Conservation (phyloP, 345 rosid genomes). For the Mangifera indica region DNA sequence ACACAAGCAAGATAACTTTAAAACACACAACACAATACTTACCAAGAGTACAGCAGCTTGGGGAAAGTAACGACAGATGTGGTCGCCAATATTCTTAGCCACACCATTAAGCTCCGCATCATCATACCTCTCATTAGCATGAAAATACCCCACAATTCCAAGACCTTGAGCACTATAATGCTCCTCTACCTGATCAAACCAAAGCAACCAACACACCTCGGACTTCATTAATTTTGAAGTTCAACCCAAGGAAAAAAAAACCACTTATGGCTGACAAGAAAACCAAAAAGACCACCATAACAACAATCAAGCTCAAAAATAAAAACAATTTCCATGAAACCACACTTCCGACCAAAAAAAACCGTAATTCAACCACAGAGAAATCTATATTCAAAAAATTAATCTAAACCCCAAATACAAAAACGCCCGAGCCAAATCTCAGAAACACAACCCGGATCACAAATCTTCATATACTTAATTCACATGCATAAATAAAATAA, state of each 20-base stretch:
- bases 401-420: not conserved
- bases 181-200: slow-evolving; percentile 67
- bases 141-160: slow-evolving; percentile 83
- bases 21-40: slow-evolving; percentile 15
- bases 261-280: not conserved
- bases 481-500: not conserved
- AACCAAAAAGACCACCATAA: not conserved
- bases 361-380: not conserved
- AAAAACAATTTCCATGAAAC: not conserved
- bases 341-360: not conserved
- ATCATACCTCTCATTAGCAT: slow-evolving; percentile 89
- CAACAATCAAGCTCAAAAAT: not conserved
- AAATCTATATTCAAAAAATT: not conserved
- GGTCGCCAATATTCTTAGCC: slow-evolving; percentile 88
- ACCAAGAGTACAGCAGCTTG: slow-evolving; percentile 79
- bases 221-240: slow-evolving; percentile 5
- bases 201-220: slow-evolving; percentile 11
- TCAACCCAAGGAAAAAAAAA: not conserved
- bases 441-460: not conserved
- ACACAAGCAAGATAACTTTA: not conserved
- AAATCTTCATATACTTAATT: not conserved
- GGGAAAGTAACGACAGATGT: slow-evolving; percentile 81
- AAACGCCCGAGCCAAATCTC: not conserved
- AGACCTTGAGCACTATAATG: slow-evolving; percentile 67
- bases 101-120: slow-evolving; percentile 67